Base-by-base conservation (phyloP, 805 yeast species). In the Henningerozyma blattae region DNA sequence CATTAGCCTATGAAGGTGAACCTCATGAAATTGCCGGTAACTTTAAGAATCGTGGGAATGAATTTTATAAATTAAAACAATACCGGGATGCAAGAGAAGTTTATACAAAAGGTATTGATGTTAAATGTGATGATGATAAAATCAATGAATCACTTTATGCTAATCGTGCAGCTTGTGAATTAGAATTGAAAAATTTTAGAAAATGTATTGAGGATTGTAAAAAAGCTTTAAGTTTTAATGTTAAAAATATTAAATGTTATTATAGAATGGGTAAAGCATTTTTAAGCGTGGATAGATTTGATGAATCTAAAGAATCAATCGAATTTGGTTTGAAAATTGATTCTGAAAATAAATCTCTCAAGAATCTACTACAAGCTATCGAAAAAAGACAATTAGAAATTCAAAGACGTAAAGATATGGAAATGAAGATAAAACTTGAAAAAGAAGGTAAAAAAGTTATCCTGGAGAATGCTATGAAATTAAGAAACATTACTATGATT, bases 31-130 rank as follows among this genome's bases (percentile, higher is more conserved):
- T 86, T 24, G 96, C 96, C 4, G 67, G 72, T 17, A 87, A 86
- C 50, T 91, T 87, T 63, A 85, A 86, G 42, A 77, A 72, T 40
- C 96, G 89, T 52, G 99, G 98, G 5, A 91, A 93, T 54, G 96
- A 85, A 13, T 70, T 82, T 38, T 91, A 68, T 59, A 77, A 73
- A 52, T 62, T 62, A 8, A 83, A 78, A 46, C 73, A 77, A 46
- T 91, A 70, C 58, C 68, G 71, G 36, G 73, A 74, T 42, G 98
- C 98, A 0, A 64, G 83, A 28, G 79, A 73, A 35, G 78, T 65
- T 48, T 91, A 91, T 48, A 75, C 77, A 22, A 76, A 82, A 50
- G 97, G 93, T 2, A 48, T 91, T 18, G 85, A 75, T 10, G 73
- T 81, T 25, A 70, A 74, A 30, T 73, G 85, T 49, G 74, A 67